These are phyloP conservation scores for Lachancea meyersii DNA, from an alignment of 805 yeast species.

Conservation along the genomic window DNA sequence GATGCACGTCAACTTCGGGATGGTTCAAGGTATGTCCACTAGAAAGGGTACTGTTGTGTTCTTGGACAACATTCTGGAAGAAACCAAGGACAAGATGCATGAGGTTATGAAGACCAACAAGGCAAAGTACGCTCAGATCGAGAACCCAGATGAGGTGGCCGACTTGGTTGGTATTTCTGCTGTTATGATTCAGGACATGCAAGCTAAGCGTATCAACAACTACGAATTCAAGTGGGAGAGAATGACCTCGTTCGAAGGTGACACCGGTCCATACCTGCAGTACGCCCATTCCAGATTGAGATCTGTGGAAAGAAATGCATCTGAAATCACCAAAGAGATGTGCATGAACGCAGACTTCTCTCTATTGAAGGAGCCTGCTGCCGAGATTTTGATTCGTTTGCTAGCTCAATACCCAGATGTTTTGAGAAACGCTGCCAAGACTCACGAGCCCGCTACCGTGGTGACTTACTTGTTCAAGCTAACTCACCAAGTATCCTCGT, in stretches of 20 bases:
- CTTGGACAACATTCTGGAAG: slow-evolving; percentile 87
- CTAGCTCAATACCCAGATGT: slow-evolving; percentile 90
- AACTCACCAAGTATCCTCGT: slow-evolving; percentile 91
- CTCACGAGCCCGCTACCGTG: slow-evolving; percentile 86
- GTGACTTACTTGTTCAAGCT: slow-evolving; percentile 90
- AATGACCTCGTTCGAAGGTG: slow-evolving; percentile 98
- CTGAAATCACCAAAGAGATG: slow-evolving; percentile 39
- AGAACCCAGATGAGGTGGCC: slow-evolving; percentile 89
- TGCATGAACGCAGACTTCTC: slow-evolving; percentile 48
- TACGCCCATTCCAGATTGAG: slow-evolving; percentile 96
- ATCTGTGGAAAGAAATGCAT: slow-evolving; percentile 84
- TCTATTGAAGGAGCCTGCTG: slow-evolving; percentile 64
- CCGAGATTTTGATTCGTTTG: slow-evolving; percentile 63
- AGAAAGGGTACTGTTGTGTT: slow-evolving; percentile 98
- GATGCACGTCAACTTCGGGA: slow-evolving; percentile 87
- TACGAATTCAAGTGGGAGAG: slow-evolving; percentile 97
- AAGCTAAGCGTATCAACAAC: slow-evolving; percentile 91
- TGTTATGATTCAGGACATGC: slow-evolving; percentile 99
- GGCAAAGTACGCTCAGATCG: slow-evolving; percentile 85
- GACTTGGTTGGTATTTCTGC: slow-evolving; percentile 95
- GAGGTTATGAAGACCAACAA: slow-evolving; percentile 92
- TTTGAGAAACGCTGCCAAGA: slow-evolving; percentile 73
- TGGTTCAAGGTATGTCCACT: slow-evolving; percentile 98
- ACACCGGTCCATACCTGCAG: slow-evolving; percentile 97
- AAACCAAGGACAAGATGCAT: slow-evolving; percentile 89